Base-by-base conservation (phyloP, 192 early-diverging fungal species). In the Podila clonocystis region DNA sequence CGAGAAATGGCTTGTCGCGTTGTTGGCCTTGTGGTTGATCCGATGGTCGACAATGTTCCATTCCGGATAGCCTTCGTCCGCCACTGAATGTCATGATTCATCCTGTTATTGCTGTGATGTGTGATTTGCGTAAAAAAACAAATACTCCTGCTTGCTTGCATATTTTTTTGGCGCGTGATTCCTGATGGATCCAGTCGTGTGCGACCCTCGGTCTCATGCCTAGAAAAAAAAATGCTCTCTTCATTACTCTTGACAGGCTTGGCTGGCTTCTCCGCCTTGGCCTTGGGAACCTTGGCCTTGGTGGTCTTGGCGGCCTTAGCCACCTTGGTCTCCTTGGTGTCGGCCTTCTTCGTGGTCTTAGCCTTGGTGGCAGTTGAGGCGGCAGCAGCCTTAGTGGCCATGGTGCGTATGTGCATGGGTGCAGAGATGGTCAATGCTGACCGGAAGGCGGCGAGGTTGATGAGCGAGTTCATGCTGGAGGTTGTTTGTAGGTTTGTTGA, bases 351-450 rank as follows among this genome's bases (percentile, higher is more conserved):
- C 13, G 52, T 68, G 36, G 36, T 45, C 30, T 12, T 59, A 20
- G 57, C 30, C 45, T 50, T 70, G 29, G 59, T 38, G 26, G 50
- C 24, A 26, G 68, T 49, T 9, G 70, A 72, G 9, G 76, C 38
- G 20, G 58, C 70, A 33, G 76, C 52, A 31, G 76, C 76, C 62
- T 80, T 80, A 41, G 58, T 61, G 24, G 76, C 70, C 70, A 80
- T 72, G 26, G 38, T 24, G 70, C 76, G 76, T 30, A 80, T 31
- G n/a, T 65, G 70, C 65, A 70, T 68, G 26, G 63, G 52, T 26
- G 74, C 63, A 45, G 45, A 24, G 60, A 67, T 11, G 24, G 70
- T 49, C 36, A 80, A 70, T 11, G 34, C 67, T 0, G 76, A 63
- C 41, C 76, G 76, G 62, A 80, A 80, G 22, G 66, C 66, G 5